These are phyloP conservation scores for Tetrapisispora fleetii DNA, from an alignment of 805 yeast species.

Conservation along the genomic window DNA sequence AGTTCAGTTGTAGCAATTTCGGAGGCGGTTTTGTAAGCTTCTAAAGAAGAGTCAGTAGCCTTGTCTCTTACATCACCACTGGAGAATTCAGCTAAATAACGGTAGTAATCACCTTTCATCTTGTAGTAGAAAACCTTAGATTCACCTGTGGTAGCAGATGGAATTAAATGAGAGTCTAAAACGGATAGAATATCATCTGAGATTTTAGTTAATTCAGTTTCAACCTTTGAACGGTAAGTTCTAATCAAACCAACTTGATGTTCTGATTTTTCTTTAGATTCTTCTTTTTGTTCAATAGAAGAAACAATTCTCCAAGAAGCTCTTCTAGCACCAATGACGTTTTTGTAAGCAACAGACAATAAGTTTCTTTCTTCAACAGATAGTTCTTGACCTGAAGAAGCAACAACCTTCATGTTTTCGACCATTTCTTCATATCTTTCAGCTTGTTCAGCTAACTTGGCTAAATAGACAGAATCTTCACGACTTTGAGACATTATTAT, in stretches of 20 bases:
- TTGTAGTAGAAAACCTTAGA: conserved; percentile 96
- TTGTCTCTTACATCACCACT: conserved; percentile 82
- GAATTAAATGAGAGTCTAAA: conserved; percentile 80
- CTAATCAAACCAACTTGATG: conserved; percentile 82
- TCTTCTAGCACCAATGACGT: conserved; percentile 97
- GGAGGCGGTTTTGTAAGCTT: conserved; percentile 90
- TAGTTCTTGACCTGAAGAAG: conserved; percentile 89
- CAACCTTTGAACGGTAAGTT: conserved; percentile 91
- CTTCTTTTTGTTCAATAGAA: conserved; percentile 96
- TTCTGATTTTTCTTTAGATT: conserved; percentile 79
- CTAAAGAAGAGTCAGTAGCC: conserved; percentile 86
- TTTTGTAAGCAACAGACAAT: conserved; percentile 94
- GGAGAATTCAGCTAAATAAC: conserved; percentile 96
- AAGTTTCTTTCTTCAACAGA: conserved; percentile 97
- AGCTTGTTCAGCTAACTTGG: conserved; percentile 87
- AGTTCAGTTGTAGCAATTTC: conserved; percentile 94
- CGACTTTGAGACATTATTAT: conserved; percentile 65
- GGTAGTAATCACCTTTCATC: conserved; percentile 99
- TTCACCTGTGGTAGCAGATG: conserved; percentile 93
- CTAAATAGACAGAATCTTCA: conserved; percentile 95
- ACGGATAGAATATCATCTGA: conserved; percentile 90
- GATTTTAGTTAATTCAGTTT: conserved; percentile 81
- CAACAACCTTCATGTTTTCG: conserved; percentile 95
- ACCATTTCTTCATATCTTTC: conserved; percentile 99
- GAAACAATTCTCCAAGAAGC: conserved; percentile 99